Evolutionary conservation across 148 eudicot genomes (phyloP).

Genomic region (Suaeda aralocaspica): DNA sequence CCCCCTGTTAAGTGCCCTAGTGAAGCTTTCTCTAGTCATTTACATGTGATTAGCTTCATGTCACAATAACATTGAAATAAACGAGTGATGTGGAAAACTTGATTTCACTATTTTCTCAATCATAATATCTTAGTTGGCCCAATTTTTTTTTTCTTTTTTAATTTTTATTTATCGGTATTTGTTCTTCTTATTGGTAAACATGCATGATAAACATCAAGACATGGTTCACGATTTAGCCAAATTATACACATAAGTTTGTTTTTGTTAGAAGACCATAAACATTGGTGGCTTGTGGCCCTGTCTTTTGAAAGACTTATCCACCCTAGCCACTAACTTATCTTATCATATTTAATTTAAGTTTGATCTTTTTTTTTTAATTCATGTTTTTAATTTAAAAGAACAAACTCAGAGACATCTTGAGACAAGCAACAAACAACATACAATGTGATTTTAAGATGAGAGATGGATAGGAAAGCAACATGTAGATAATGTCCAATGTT

Average conservation of each 20-base stretch:
- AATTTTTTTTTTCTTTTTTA: background rate
- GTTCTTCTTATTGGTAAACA: conserved; percentile 3
- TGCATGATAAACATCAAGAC: background rate
- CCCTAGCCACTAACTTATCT: conserved; percentile 12
- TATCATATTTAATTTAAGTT: background rate
- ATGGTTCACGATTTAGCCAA: background rate
- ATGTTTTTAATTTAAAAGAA: too few species aligned
- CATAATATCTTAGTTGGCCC: background rate
- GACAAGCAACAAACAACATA: conserved; percentile 16
- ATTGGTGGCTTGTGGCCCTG: conserved; percentile 43
- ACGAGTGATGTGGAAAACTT: conserved; percentile 1
- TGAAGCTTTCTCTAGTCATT: background rate
- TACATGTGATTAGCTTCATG: background rate
- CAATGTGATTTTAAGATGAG: conserved; percentile 15
- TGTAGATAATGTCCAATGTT: conserved; percentile 16
- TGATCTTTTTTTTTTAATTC: background rate
- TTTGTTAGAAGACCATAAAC: conserved; percentile 38
- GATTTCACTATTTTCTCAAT: background rate
- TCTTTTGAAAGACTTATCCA: conserved; percentile 25
- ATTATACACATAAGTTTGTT: background rate
- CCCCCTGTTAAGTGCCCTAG: too few species aligned
- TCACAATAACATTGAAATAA: background rate
- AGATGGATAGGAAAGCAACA: conserved; percentile 21
- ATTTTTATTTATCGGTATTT: too few species aligned
- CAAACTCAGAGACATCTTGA: conserved; percentile 2